Evolutionary conservation across 2,329 filamentous ascomycete species (phyloP).

Genomic region (Xylaria sp.): DNA sequence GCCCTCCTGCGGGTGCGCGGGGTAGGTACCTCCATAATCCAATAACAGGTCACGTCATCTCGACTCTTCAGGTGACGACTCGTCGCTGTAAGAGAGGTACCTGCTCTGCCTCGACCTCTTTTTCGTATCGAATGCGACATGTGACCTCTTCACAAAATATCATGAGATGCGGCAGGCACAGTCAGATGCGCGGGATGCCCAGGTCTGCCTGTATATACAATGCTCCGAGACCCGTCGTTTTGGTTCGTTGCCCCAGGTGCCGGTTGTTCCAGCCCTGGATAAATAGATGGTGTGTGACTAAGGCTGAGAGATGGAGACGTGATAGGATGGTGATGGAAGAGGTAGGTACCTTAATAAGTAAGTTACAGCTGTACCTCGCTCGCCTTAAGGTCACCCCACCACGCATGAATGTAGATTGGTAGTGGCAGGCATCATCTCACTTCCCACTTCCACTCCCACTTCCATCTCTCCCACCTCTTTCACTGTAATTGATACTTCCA

Average conservation of each 20-base stretch:
- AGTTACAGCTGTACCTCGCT: neutral
- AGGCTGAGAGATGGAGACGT: constrained; percentile 14
- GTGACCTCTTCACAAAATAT: constrained; percentile 24
- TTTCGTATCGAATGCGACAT: constrained; percentile 10
- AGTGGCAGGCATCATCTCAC: constrained; percentile 7
- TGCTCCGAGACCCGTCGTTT: neutral
- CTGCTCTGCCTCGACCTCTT: neutral
- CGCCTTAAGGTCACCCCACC: constrained; percentile 5
- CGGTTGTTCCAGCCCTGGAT: constrained; percentile 18
- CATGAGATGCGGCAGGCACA: constrained; percentile 14
- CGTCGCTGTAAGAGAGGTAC: neutral
- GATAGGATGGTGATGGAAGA: neutral
- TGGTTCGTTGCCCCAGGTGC: neutral
- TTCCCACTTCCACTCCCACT: constrained; percentile 6
- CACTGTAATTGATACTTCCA: neutral
- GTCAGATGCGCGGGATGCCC: constrained; percentile 19
- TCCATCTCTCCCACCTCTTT: neutral
- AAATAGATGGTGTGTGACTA: constrained; percentile 10
- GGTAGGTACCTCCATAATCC: constrained; percentile 9
- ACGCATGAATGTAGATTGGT: neutral
- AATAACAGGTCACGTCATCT: constrained; percentile 5
- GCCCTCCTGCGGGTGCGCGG: constrained; percentile 11
- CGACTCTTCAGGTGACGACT: constrained; percentile 6
- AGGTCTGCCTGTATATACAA: neutral
- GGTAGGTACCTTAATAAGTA: neutral